Evolutionary conservation across 2,329 filamentous ascomycete genomes (phyloP).

Genomic region (Cordyceps javanica): DNA sequence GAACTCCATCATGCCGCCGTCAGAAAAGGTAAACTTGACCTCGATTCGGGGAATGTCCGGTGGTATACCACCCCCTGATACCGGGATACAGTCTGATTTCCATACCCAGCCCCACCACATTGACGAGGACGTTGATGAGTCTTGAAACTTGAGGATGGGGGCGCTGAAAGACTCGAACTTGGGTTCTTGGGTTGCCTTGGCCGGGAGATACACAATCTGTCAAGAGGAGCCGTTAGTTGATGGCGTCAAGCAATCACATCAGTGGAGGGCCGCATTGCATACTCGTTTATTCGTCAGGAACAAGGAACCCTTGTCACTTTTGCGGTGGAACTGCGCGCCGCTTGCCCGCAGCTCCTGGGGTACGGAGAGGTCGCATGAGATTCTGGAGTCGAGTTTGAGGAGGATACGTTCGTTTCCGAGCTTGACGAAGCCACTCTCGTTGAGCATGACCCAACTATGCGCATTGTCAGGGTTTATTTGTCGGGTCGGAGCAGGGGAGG

Average conservation of each 20-base stretch:
- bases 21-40: conserved; percentile 82
- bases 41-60: conserved; percentile 66
- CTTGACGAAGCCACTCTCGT: conserved; percentile 71
- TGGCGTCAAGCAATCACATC: background rate
- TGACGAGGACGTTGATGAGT: conserved; percentile 71
- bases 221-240: conserved; percentile 13
- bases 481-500: conserved; percentile 27
- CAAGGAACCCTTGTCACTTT: conserved; percentile 67
- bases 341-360: conserved; percentile 57
- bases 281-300: conserved; percentile 85
- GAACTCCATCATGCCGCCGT: conserved; percentile 92
- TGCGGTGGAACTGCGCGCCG: conserved; percentile 58
- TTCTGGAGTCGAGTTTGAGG: conserved; percentile 73
- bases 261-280: conserved; percentile 25
- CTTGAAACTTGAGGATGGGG: conserved; percentile 79
- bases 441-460: conserved; percentile 84
- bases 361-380: conserved; percentile 68
- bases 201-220: conserved; percentile 82
- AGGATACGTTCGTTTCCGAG: conserved; percentile 78
- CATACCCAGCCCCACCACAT: conserved; percentile 95
- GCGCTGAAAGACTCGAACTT: conserved; percentile 80
- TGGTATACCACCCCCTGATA: conserved; percentile 77
- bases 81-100: conserved; percentile 73
- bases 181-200: conserved; percentile 53
- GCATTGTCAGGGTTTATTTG: conserved; percentile 47